phyloP scores from a whole-genome alignment of 805 yeast species.

The Danielozyma ontarioensis region DNA sequence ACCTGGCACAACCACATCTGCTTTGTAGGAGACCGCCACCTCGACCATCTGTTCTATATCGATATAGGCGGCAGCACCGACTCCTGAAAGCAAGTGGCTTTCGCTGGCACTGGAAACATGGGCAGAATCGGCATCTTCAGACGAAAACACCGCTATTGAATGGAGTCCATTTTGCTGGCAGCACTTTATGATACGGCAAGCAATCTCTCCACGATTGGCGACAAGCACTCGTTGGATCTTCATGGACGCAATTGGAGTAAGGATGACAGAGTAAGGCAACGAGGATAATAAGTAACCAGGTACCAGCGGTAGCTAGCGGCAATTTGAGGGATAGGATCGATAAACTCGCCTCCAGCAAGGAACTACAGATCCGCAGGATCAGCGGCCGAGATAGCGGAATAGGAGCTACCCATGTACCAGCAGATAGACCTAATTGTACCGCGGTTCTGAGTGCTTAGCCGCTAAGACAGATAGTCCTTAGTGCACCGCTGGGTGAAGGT shows the following conservation, averaged over 20 bases:
- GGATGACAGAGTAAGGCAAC: too few species aligned
- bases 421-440: too few species aligned
- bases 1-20: conserved; percentile 89
- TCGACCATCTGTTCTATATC: conserved; percentile 14
- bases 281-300: too few species aligned
- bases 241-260: too few species aligned
- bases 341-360: too few species aligned
- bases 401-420: too few species aligned
- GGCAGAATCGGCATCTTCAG: conserved; percentile 21
- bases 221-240: too few species aligned
- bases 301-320: neutral
- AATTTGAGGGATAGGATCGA: neutral
- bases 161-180: conserved; percentile 8
- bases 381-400: too few species aligned
- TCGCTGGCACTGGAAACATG: conserved; percentile 21
- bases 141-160: conserved; percentile 16
- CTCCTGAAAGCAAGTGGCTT: conserved; percentile 13
- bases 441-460: too few species aligned
- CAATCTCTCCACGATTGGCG: conserved; percentile 14
- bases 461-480: too few species aligned
- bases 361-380: too few species aligned
- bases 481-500: too few species aligned
- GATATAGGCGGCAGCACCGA: conserved; percentile 21
- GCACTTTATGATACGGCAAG: conserved; percentile 14
- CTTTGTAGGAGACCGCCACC: conserved; percentile 55